Base-by-base conservation (phyloP, 1,139 yeast species). In the Barnettozyma hawaiiensis region DNA sequence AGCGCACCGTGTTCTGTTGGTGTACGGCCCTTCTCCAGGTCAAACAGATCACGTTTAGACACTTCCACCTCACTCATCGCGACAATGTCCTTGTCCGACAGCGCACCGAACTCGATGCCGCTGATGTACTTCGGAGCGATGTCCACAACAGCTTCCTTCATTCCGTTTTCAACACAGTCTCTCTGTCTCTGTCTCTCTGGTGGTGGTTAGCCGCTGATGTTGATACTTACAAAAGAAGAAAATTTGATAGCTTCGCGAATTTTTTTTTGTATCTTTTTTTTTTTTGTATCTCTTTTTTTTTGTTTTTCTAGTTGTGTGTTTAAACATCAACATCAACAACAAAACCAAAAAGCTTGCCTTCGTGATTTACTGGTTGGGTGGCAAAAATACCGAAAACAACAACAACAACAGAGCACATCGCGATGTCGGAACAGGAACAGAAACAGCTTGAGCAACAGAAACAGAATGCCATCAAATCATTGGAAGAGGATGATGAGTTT, bases 1-100 rank as follows among this genome's bases (percentile, higher is more conserved):
- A 94, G 69, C 6, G 98, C 97, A 50, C 98, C 99, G 55, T 77
- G 73, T 18, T 66, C 71, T 55, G 82, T 86, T 5, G 96, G 90
- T 16, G 75, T 70, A 53, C 98, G 72, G 12, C 96, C 96, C 54
- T 84, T 79, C 51, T 82, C 92, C 49, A 92, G 71, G 63, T 92
- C 97, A 62, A 89, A 94, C 46, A 94, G 73, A 62, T 92, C 97
- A 57, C 97, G 76, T 14, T 96, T 86, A 39, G 85, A 76, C 47
- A 94, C 87, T 61, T 94, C 97, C 29, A 90, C 96, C 60, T 89
- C 97, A 1, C 96, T 84, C 65, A 90, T 96, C 27, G 94, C 92
- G 40, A 89, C 76, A 54, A 94, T 90, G 58, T 92, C 97, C 53
- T 83, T 78, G 32, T 96, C 87, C 24, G 95, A 83, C 22, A 92